Base-by-base conservation (phyloP, 805 yeast genomes). In the Ogataea corticis region DNA sequence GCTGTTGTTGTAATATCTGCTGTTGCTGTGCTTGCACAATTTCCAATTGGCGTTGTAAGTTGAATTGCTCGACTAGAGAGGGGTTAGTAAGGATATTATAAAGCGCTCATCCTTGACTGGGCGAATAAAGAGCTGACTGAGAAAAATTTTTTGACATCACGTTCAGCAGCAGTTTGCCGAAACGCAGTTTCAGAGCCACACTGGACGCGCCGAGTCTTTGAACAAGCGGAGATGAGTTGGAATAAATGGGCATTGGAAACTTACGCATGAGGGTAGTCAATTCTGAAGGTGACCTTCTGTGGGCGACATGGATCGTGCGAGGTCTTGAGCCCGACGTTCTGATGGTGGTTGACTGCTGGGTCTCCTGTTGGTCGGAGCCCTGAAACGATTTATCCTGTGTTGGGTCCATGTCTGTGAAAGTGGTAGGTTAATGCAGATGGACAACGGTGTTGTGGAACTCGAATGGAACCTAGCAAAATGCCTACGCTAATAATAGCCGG, bases 201-300 rank as follows among this genome's bases (percentile, higher is more conserved):
- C 9, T 21, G 9, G 9, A 21, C 25, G 25, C 25, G 9, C 5
- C 25, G 9, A 9, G 25, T 21, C 25, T 5, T 21, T 9, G 25
- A 21, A 21, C 9, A 9, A 21, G 25, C 9, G 9, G 25, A 21
- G 9, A 21, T 9, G 7, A 9, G 5, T 21, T 21, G 5, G 25
- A 21, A 21, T 21, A 21, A 21, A 21, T 21, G 5, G 25, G n/a
- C n/a, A n/a, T n/a, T 21, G 9, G 25, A 28, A 33, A 69, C 77
- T 55, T 71, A 74, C 84, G 75, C 96, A 92, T 92, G 53, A 92
- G 72, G 44, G 85, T 86, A 2, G 98, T 92, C 63, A 94, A 74
- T 65, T 94, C 99, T 55, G 91, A 82, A n/a, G 97, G 97, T 2
- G 97, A 86, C 49, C 96, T 79, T 60, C 98, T 80, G 61, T 94